Conservation (phyloP, 1,139 yeast genomes). For the Nakaseomyces glabratus region DNA sequence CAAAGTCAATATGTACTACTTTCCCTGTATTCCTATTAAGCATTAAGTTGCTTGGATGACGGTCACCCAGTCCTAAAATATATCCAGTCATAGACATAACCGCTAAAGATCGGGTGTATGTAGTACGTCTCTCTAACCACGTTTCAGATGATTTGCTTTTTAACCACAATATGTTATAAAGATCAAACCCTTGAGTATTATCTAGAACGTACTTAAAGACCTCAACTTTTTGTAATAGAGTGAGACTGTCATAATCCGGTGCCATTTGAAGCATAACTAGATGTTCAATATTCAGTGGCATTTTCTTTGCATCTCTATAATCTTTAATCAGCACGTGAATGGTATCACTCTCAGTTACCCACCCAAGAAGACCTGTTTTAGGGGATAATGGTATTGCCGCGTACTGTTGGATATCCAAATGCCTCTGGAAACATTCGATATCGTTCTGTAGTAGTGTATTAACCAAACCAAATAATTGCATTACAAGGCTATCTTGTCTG, state of each 20-base stretch:
- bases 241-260: conserved; percentile 87
- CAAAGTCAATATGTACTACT: conserved; percentile 95
- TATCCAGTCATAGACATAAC: conserved; percentile 99
- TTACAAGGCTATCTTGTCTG: conserved; percentile 92
- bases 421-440: conserved; percentile 93
- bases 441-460: conserved; percentile 83
- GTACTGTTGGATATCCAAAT: conserved; percentile 82
- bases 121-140: conserved; percentile 95
- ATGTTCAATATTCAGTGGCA: conserved; percentile 84
- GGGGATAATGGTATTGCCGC: conserved; percentile 95
- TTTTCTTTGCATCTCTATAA: conserved; percentile 85
- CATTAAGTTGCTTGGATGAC: conserved; percentile 97
- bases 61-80: conserved; percentile 90
- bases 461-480: conserved; percentile 95
- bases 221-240: conserved; percentile 86
- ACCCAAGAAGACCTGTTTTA: conserved; percentile 89
- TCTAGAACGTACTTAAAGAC: conserved; percentile 94
- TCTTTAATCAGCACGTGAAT: conserved; percentile 89
- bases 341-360: conserved; percentile 97
- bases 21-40: conserved; percentile 89
- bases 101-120: conserved; percentile 90
- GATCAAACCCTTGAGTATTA: conserved; percentile 92
- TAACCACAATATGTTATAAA: conserved; percentile 91
- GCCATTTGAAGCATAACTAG: conserved; percentile 97
- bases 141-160: conserved; percentile 94